Evolutionary conservation across 139 green algal genomes (phyloP).

Genomic region (Deuterostichococcus epilithicus): DNA sequence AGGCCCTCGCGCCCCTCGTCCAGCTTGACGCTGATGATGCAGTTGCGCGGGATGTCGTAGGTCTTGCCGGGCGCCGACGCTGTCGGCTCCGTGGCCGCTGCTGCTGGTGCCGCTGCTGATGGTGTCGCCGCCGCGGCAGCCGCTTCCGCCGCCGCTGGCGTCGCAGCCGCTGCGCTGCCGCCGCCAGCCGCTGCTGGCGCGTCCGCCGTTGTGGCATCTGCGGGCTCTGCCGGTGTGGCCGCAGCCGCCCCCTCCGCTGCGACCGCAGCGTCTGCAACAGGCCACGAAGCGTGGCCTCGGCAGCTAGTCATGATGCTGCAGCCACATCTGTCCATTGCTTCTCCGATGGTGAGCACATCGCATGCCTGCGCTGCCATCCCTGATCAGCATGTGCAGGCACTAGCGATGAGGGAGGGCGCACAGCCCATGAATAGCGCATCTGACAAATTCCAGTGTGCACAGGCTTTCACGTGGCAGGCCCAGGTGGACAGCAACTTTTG

Average conservation of each 20-base stretch:
- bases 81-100: neutral
- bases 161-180: neutral
- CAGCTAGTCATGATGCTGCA: no score
- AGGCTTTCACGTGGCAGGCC: no score
- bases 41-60: slow-evolving; percentile 20
- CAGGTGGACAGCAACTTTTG: no score
- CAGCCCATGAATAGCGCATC: no score
- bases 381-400: no score
- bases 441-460: no score
- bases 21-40: slow-evolving; percentile 39
- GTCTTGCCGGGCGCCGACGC: slow-evolving; percentile 2
- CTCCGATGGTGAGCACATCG: no score
- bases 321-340: no score
- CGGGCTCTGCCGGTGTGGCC: neutral
- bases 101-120: neutral
- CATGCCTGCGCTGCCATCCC: no score
- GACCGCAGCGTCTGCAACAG: neutral
- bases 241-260: neutral
- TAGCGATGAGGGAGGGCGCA: no score
- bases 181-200: neutral
- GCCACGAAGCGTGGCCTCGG: no score
- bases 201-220: neutral
- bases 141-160: neutral
- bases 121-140: neutral
- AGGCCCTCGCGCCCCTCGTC: slow-evolving; percentile 17